Base-by-base conservation (phyloP, 768 basidiomycete species). In the Arthromyces matolae region DNA sequence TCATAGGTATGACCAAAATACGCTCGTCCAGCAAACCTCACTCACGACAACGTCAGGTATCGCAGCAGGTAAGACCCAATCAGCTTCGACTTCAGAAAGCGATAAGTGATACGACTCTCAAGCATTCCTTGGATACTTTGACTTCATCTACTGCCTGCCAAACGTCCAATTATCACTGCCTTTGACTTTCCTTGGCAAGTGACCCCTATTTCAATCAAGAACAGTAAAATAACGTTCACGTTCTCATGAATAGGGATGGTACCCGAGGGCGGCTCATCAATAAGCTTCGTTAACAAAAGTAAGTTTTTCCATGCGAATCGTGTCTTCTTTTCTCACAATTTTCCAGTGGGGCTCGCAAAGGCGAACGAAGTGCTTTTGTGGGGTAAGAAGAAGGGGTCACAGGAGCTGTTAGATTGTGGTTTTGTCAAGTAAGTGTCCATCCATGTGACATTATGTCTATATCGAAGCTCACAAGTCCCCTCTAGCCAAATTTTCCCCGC, bases 351-450 rank as follows among this genome's bases (percentile, higher is more conserved):
- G 14, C 59, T 81, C 20, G 76, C 77, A 12, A 79, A 77, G 54
- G 85, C 86, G 22, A 87, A 86, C 40, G 86, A 89, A 50, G 82
- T 80, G 1, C 71, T 89, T 3, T 65, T 89, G 9, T 81, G 81
- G 68, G 86, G 84, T 35, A 81, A 81, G 65, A 86, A 81, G 64
- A 77, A 84, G 52, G 66, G 60, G 1, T 78, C 81, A 0, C 69
- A 78, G 51, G 81, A 84, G 33, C 67, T 89, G 0, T 64, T 78
- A 4, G 65, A 72, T 31, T 78, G 72, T 58, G 81, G 84, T 12
- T 87, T 87, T 58, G 63, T 84, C 53, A 87, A 85, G 81, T 85
- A 54, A 42, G 71, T 53, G n/a, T 12, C 9, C n/a, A 31, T 22
- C 22, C 22, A 12, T n/a, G n/a, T 25, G 10, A 24, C 18, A 10